These are phyloP conservation scores for Mycena rebaudengoi DNA, from an alignment of 768 basidiomycete species.

Conservation along the genomic window DNA sequence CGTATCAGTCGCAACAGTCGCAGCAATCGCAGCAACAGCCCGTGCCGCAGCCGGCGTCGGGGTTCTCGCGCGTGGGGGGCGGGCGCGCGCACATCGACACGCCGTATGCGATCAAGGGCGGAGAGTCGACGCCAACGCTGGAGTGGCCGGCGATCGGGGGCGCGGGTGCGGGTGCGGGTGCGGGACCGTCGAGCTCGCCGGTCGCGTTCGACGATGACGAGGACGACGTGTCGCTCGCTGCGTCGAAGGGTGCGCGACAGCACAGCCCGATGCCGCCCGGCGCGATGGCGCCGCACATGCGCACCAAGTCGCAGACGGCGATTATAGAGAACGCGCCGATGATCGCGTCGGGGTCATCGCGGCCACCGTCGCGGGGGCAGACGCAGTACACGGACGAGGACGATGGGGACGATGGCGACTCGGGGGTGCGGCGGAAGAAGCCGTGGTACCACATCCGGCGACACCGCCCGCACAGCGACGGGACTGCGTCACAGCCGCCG, in stretches of 20 bases:
- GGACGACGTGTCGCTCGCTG: constrained; percentile 57
- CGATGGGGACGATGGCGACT: constrained; percentile 51
- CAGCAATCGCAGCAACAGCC: constrained; percentile 11
- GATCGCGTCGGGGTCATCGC: constrained; percentile 31
- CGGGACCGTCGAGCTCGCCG: no score
- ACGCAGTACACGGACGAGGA: constrained; percentile 5
- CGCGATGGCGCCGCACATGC: constrained; percentile 71
- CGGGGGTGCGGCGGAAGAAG: constrained; percentile 64
- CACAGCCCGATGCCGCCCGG: constrained; percentile 62
- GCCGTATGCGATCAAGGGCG: constrained; percentile 63
- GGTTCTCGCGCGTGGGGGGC: constrained; percentile 89
- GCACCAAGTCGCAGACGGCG: constrained; percentile 85
- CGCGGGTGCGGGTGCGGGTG: no score
- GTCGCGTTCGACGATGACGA: no score
- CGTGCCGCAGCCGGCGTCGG: constrained; percentile 49
- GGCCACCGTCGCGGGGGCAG: constrained; percentile 17
- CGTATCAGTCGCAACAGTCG: constrained; percentile 26
- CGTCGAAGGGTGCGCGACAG: constrained; percentile 56
- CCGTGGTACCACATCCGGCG: constrained; percentile 76
- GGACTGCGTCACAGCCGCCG: constrained; percentile 39
- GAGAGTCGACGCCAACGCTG: constrained; percentile 21
- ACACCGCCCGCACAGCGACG: constrained; percentile 67
- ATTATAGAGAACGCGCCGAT: constrained; percentile 74
- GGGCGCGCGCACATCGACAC: constrained; percentile 86
- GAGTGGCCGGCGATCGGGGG: constrained; percentile 33